phyloP scores from a whole-genome alignment of 768 basidiomycete species.

The Tricholoma matsutake region DNA sequence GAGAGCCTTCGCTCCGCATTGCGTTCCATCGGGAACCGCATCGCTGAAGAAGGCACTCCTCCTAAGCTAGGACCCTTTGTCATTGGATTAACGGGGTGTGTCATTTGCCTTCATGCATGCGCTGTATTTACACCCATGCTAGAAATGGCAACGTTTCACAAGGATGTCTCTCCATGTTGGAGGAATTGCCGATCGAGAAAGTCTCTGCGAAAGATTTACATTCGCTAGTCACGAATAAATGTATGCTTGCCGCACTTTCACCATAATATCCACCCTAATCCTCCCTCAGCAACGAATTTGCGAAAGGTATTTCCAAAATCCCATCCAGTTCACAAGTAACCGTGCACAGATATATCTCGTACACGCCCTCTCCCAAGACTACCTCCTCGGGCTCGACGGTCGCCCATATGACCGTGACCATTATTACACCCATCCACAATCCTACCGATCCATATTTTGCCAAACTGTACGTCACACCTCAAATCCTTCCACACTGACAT shows the following conservation, averaged over 20 bases:
- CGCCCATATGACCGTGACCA: conserved; percentile 54
- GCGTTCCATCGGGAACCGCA: conserved; percentile 51
- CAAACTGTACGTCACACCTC: conserved; percentile 45
- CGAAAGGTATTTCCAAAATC: conserved; percentile 44
- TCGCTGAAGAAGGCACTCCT: conserved; percentile 57
- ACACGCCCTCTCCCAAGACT: conserved; percentile 66
- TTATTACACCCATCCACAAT: conserved; percentile 71
- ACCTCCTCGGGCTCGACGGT: conserved; percentile 60
- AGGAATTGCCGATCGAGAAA: conserved; percentile 63
- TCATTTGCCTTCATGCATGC: background rate
- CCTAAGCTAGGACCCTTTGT: conserved; percentile 71
- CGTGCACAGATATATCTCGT: conserved; percentile 65
- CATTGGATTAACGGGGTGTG: conserved; percentile 80
- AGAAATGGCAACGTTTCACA: conserved; percentile 82
- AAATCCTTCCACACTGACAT: background rate
- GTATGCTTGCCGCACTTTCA: conserved; percentile 30
- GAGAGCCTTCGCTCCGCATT: conserved; percentile 50
- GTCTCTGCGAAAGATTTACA: conserved; percentile 58
- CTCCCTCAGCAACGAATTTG: conserved; percentile 47
- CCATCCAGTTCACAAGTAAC: background rate
- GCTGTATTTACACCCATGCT: background rate
- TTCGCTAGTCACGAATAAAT: conserved; percentile 47
- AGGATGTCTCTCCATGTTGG: conserved; percentile 70
- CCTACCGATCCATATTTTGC: conserved; percentile 66
- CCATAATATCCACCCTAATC: background rate